phyloP scores from a whole-genome alignment of 805 yeast genomes.

The Nakazawaea wyomingensis region DNA sequence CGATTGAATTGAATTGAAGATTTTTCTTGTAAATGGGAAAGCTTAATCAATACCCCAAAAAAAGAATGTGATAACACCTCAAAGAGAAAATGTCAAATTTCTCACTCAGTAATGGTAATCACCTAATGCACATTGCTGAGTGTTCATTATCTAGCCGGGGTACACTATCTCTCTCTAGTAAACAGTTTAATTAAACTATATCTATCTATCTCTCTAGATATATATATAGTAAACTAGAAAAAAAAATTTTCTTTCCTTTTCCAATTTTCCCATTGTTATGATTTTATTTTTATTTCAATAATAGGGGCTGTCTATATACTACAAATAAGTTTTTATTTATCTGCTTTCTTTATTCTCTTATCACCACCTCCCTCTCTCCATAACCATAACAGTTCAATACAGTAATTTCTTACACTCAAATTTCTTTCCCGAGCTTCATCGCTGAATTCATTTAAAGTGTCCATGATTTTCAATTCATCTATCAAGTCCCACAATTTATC shows the following conservation, averaged over 20 bases:
- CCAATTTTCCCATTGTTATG: not conserved
- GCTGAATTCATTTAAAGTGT: constrained; percentile 60
- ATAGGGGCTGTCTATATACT: not conserved
- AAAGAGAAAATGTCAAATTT: too few species aligned
- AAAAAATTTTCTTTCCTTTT: not conserved
- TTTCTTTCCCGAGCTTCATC: constrained; percentile 60
- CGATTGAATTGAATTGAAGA: constrained; percentile 1
- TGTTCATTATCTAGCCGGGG: not conserved
- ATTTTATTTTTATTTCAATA: too few species aligned
- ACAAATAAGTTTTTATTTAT: not conserved
- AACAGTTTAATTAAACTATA: not conserved
- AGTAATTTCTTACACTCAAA: constrained; percentile 73
- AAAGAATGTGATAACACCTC: too few species aligned
- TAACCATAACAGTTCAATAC: constrained; percentile 87
- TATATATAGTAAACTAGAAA: not conserved
- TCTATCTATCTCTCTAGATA: not conserved
- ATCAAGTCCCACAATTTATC: constrained; percentile 67
- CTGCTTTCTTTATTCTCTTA: constrained; percentile 17
- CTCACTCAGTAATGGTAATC: not conserved
- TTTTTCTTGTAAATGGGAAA: too few species aligned
- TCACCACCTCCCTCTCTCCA: constrained; percentile 60
- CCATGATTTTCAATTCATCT: constrained; percentile 55
- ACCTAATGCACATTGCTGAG: not conserved
- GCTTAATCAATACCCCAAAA: too few species aligned
- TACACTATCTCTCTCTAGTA: not conserved